Percentiles rank a stretch among this genome's conserved stretches.
These are phyloP conservation scores for Chrysophaeum taylorii DNA, from an alignment of 352 stramenopile species.

Conservation along the genomic window DNA sequence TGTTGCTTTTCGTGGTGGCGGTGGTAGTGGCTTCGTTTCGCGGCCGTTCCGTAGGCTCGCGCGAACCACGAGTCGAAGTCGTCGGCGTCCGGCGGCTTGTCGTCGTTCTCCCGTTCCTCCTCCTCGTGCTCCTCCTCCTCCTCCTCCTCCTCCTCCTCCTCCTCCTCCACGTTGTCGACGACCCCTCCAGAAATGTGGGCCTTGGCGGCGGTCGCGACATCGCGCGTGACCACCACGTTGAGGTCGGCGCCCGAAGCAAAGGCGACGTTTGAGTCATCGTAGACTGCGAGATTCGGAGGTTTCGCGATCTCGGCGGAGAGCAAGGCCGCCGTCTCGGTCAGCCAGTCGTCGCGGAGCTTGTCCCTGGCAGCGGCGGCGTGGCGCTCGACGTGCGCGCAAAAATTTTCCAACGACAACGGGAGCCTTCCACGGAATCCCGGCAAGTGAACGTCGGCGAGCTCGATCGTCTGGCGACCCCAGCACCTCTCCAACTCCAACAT, in stretches of 20 bases:
- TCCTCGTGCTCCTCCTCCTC: too few relatives aligned
- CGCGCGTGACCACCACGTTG: slow-evolving; percentile 6
- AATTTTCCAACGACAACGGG: slow-evolving; percentile 64
- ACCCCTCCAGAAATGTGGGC: background rate
- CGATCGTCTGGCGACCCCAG: background rate
- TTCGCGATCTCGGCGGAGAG: background rate
- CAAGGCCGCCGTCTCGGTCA: slow-evolving; percentile 49
- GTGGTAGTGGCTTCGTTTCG: too few relatives aligned
- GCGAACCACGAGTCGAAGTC: slow-evolving; percentile 25
- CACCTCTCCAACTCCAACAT: slow-evolving; percentile 60
- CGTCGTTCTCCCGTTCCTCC: too few relatives aligned
- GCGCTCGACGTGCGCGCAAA: slow-evolving; percentile 62
- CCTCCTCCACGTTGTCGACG: too few relatives aligned
- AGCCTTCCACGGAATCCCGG: slow-evolving; percentile 52
- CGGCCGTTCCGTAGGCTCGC: slow-evolving; percentile 7
- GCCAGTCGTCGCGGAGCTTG: slow-evolving; percentile 64
- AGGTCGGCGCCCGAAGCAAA: background rate
- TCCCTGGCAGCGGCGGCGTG: slow-evolving; percentile 67
- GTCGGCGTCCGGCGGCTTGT: background rate
- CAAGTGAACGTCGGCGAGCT: slow-evolving; percentile 60
- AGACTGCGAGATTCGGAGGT: background rate
- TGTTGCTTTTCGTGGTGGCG: too few relatives aligned
- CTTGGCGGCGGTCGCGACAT: background rate
- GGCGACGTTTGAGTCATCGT: background rate
- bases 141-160: too few relatives aligned